Base-by-base conservation (phyloP, 2,329 filamentous ascomycete genomes). In the Claviceps capensis region DNA sequence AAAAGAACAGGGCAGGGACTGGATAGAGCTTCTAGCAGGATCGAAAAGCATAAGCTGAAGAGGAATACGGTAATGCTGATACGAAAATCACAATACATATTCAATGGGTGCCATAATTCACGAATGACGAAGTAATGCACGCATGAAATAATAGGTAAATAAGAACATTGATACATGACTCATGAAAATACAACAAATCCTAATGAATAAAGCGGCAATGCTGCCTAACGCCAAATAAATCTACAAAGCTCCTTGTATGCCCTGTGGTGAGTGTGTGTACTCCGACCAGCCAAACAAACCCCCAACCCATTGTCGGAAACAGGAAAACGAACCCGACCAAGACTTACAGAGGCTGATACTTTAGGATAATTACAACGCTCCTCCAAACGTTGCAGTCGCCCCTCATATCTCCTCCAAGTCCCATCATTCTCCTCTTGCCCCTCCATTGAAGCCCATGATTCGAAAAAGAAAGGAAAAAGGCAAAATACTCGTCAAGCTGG, bases 211-310 rank as follows among this genome's bases (percentile, higher is more conserved):
- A 49, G 45, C 16, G 37, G 52, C 30, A 50, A 48, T 43, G 22
- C 48, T 41, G 46, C 42, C 52, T 7, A 53, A 53, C 52, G 48
- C 48, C 52, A 49, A 26, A 47, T 37, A 26, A 19, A 48, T 50
- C 48, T 53, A 51, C 51, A 52, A 38, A 51, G 42, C 38, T 41
- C 49, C 17, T 36, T 3, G 16, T 17, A 17, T 47, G 17, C 44
- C 42, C 42, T 8, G 13, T 23, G 42, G 26, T 51, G 17, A 36
- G 19, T 52, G 17, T 49, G 37, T 43, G 14, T n/a, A 37, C 49
- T 23, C 8, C n/a, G 42, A 43, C 30, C 19, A 36, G 46, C 23
- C 37, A 34, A 34, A 34, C 30, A 34, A 34, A 34, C 30, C 30
- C 8, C 30, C 26, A 4, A 30, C 26, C 52, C 52, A 49, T 45